These are phyloP conservation scores for Obba rivulosa DNA, from an alignment of 768 basidiomycete species.

Conservation along the genomic window DNA sequence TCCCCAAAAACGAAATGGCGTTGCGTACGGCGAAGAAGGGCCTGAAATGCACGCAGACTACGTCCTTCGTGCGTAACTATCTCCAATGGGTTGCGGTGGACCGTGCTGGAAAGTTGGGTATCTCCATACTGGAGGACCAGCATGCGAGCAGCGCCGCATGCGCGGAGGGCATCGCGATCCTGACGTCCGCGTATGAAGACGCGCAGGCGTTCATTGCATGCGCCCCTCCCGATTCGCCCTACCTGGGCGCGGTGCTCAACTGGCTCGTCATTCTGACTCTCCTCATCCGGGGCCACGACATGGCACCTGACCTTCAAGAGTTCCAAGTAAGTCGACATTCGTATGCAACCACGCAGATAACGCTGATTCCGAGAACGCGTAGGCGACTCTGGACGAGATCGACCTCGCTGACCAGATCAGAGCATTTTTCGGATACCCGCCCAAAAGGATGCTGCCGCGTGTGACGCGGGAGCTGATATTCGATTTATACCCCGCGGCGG, in stretches of 20 bases:
- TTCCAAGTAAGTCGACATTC: conserved; percentile 37
- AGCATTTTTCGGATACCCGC: conserved; percentile 37
- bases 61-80: conserved; percentile 51
- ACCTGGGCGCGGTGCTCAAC: conserved; percentile 54
- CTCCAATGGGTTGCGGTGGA: conserved; percentile 57
- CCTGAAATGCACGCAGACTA: conserved; percentile 46
- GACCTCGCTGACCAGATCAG: conserved; percentile 49
- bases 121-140: conserved; percentile 42
- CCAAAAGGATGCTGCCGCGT: conserved; percentile 47
- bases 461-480: conserved; percentile 47
- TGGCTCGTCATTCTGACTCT: conserved; percentile 55
- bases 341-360: background rate
- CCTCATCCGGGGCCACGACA: conserved; percentile 43
- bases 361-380: conserved; percentile 24
- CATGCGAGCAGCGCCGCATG: conserved; percentile 21
- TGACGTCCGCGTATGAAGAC: conserved; percentile 57
- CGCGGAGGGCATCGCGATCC: conserved; percentile 55
- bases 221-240: conserved; percentile 57
- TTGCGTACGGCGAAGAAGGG: conserved; percentile 63
- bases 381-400: conserved; percentile 36
- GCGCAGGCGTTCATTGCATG: conserved; percentile 47
- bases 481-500: conserved; percentile 37
- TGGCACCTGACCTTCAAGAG: conserved; percentile 45
- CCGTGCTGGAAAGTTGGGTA: conserved; percentile 54
- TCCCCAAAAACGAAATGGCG: conserved; percentile 37